Evolutionary conservation across 1,284 basidiomycete genomes (phyloP), one percentile per base, ranked within the genome.

Genomic region (Irpex rosettiformis): DNA sequence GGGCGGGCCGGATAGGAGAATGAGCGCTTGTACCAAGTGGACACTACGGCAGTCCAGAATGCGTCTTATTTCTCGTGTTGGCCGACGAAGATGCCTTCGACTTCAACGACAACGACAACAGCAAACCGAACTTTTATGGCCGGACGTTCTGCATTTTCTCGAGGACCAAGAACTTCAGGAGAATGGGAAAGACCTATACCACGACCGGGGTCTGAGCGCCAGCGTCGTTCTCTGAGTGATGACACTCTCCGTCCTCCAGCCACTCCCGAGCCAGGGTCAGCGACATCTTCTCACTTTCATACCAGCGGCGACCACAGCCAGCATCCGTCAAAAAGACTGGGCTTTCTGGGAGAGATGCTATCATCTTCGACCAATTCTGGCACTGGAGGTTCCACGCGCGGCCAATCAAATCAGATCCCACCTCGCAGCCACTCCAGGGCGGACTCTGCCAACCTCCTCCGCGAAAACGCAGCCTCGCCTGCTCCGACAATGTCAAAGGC

Each of bases 311-410:
- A 62, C 21, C 55, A 48, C 10, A 55, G 60, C 33, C 65, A 25
- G 18, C 27, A 62, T 16, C 56, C 62, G 10, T 37, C 62, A 11
- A 68, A 64, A 57, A 58, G 66, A 29, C 66, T 70, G 29, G 68
- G 64, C 4, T 70, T 74, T 59, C 66, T 74, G 51, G 64, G 67
- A 3, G 72, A 75, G n/a, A 74, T 69, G 60, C 62, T 73, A 25
- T 63, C 64, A 43, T 61, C 66, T 51, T 69, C 70, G 24, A 60
- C 67, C 13, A 63, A 61, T 51, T 61, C 62, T 40, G 60, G 56
- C 27, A 52, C 63, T n/a, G 56, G 64, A 30, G 28, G 24, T 29
- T 61, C 64, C 18, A 42, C 57, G 13, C 62, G 64, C 64, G 2
- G 48, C 67, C 69, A 4, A 58, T 63, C 52, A 64, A 68, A 11